Base-by-base conservation (phyloP, 1,139 yeast genomes). In the Yamadazyma epiphylla region DNA sequence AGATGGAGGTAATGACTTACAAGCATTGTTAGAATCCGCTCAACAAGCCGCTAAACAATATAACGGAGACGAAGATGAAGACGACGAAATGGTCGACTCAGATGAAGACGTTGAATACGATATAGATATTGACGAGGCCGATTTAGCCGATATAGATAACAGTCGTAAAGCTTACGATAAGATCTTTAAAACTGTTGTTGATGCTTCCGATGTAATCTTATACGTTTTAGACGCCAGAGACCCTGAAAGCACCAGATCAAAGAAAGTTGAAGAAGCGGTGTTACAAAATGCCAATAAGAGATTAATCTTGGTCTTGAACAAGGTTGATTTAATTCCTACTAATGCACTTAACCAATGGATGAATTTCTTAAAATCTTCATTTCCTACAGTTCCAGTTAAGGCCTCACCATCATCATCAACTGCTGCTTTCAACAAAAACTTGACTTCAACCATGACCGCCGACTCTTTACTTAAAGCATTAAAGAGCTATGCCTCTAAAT, bases 151-250 rank as follows among this genome's bases (percentile, higher is more conserved):
- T 26, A 46, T 60, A 33, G 97, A 89, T 40, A 80, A 82, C 49
- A 88, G 96, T 6, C 77, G 97, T 55, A 88, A 84, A 55, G 94
- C 96, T 9, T 91, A 85, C 60, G 95, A 88, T 55, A 86, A 88
- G 58, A 84, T 89, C 30, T 82, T 83, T 65, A 81, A 80, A 53
- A 63, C 80, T 4, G 88, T 80, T 24, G 89, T 89, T 27, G 96
- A 87, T 36, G 80, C 88, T 17, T 70, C 96, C 2, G 97, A 89
- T 58, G 96, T 91, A 35, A 70, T 91, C 17, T 68, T 91, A 34
- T 91, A 94, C 48, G 96, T 91, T 14, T 67, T 91, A 51, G 99
- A 91, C 61, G 96, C 99, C 3, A 80, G 99, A 58, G 96, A 91
- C 59, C 98, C 99, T 31, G 96, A 86, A 56, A 80, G 89, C 20